Conservation (phyloP, 2,329 filamentous ascomycete genomes). For the Elsinoe fawcettii region DNA sequence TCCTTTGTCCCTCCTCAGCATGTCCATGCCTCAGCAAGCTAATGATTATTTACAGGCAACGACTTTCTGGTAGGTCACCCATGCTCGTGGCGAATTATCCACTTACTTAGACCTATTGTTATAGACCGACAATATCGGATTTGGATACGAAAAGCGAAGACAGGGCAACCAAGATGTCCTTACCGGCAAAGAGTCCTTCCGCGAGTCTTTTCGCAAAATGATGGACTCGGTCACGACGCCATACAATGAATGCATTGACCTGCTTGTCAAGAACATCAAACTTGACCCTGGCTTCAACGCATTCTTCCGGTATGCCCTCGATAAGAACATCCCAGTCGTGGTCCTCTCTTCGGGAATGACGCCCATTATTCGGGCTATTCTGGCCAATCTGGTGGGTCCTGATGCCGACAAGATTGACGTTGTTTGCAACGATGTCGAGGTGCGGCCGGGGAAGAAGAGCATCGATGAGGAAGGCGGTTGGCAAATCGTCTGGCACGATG, state of each 20-base stretch:
- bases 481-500: constrained; percentile 83
- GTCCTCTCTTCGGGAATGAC: constrained; percentile 89
- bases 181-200: constrained; percentile 61
- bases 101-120: not conserved
- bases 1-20: too few species aligned
- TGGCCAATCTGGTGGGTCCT: constrained; percentile 74
- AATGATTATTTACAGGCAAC: constrained; percentile 42
- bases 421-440: constrained; percentile 72
- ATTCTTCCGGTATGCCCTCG: constrained; percentile 76
- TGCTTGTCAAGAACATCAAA: constrained; percentile 72
- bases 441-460: constrained; percentile 55
- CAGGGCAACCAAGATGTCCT: constrained; percentile 72
- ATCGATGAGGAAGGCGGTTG: constrained; percentile 78
- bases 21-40: not conserved
- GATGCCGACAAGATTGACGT: constrained; percentile 75
- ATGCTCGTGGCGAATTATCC: not conserved
- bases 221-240: constrained; percentile 77
- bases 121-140: constrained; percentile 88
- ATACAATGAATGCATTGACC: constrained; percentile 72
- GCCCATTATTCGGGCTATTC: constrained; percentile 77
- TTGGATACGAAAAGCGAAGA: constrained; percentile 62
- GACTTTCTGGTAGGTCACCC: constrained; percentile 49
- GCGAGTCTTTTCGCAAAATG: constrained; percentile 84
- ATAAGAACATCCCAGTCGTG: constrained; percentile 82
- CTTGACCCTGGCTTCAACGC: constrained; percentile 81